phyloP scores from a whole-genome alignment of 2,329 filamentous ascomycete genomes.

The Fusarium papillatum region DNA sequence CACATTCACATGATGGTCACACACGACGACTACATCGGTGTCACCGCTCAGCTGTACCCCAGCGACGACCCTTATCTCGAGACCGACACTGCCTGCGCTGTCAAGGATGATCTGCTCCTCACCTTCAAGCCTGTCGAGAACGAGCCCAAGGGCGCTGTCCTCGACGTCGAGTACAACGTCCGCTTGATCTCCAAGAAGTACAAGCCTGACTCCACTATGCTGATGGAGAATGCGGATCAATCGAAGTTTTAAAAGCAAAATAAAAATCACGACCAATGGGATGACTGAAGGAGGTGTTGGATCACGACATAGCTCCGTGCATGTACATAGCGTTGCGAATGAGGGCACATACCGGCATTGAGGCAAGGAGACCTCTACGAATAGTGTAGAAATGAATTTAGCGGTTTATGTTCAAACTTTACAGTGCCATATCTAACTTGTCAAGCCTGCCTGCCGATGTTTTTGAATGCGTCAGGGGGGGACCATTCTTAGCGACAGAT shows the following conservation, averaged over 20 bases:
- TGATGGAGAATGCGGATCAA: conserved; percentile 47
- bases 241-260: conserved; percentile 37
- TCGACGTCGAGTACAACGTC: conserved; percentile 59
- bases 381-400: neutral
- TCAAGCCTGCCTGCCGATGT: neutral
- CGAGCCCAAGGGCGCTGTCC: conserved; percentile 51
- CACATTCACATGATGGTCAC: conserved; percentile 69
- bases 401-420: neutral
- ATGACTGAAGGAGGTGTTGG: neutral
- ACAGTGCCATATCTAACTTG: neutral
- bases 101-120: conserved; percentile 66
- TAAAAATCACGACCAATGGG: neutral
- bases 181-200: conserved; percentile 59
- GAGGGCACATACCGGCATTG: neutral
- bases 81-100: conserved; percentile 62
- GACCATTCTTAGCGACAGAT: neutral
- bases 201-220: conserved; percentile 49
- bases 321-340: neutral
- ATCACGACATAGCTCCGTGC: neutral
- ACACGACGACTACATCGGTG: conserved; percentile 75
- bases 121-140: conserved; percentile 61
- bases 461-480: neutral
- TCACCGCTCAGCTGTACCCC: conserved; percentile 85
- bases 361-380: neutral
- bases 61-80: conserved; percentile 74